These are phyloP conservation scores for Nepenthes gracilis DNA, from an alignment of 148 eudicot genomes.

Conservation along the genomic window DNA sequence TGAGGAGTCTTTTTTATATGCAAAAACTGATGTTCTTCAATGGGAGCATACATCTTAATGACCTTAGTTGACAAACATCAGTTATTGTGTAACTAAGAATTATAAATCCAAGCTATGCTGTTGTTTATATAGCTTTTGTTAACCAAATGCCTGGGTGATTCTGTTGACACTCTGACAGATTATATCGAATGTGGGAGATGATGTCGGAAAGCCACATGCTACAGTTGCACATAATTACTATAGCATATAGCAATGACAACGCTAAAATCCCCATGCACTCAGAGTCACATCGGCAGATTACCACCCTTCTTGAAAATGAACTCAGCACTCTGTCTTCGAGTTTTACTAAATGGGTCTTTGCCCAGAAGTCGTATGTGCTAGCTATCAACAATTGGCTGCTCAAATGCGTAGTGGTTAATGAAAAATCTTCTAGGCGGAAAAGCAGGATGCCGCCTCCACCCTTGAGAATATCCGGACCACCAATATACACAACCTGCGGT, in stretches of 20 bases:
- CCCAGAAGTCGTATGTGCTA: constrained; percentile 53
- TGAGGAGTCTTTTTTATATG: not conserved
- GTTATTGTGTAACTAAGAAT: not conserved
- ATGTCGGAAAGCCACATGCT: constrained; percentile 81
- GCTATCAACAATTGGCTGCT: constrained; percentile 66
- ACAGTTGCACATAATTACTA: constrained; percentile 51
- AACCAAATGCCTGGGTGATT: not conserved
- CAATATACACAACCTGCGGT: constrained; percentile 68
- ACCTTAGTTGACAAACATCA: not conserved
- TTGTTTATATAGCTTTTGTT: not conserved
- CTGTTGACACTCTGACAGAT: constrained; percentile 27
- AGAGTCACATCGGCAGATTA: constrained; percentile 42
- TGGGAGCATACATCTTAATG: too few relatives aligned
- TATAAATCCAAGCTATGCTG: not conserved
- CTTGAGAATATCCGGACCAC: constrained; percentile 47
- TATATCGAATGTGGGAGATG: constrained; percentile 81
- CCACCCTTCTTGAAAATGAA: constrained; percentile 35
- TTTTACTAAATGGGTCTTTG: constrained; percentile 66
- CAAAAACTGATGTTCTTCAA: not conserved
- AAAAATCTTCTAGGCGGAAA: constrained; percentile 34
- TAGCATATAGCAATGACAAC: constrained; percentile 26
- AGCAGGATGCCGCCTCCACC: constrained; percentile 21
- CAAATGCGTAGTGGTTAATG: constrained; percentile 46
- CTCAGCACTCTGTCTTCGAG: constrained; percentile 37
- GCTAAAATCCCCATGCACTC: constrained; percentile 43